Conservation (phyloP, 2,329 filamentous ascomycete genomes). For the Pseudohalonectria lignicola region DNA sequence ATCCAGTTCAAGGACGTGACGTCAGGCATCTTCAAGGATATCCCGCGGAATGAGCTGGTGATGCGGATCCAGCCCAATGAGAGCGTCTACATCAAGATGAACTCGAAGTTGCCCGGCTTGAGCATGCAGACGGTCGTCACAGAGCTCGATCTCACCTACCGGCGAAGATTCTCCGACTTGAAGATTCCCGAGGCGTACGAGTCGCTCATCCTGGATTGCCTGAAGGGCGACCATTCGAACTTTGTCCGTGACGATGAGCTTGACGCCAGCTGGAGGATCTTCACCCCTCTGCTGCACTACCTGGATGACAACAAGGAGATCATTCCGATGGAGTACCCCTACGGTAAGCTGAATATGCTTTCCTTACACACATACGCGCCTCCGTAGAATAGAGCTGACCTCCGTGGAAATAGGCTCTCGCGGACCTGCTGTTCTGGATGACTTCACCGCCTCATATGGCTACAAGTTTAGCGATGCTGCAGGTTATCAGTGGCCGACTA, state of each 20-base stretch:
- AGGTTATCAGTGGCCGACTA: constrained; percentile 90
- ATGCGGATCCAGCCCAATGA: constrained; percentile 99
- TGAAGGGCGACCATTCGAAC: constrained; percentile 99
- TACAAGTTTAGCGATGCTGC: constrained; percentile 98
- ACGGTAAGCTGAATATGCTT: constrained; percentile 53
- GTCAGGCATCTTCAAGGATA: constrained; percentile 99
- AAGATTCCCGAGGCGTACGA: constrained; percentile 99
- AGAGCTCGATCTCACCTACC: constrained; percentile 95
- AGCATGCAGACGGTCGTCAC: constrained; percentile 99
- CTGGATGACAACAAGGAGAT: constrained; percentile 99
- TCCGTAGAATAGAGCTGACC: constrained; percentile 9
- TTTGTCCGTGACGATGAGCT: constrained; percentile 96
- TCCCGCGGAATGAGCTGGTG: constrained; percentile 96
- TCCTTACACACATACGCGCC: neutral
- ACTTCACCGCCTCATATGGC: constrained; percentile 95
- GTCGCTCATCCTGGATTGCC: constrained; percentile 88
- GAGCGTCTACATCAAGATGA: constrained; percentile 99
- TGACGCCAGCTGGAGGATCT: constrained; percentile 96
- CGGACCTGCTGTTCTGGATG: constrained; percentile 89
- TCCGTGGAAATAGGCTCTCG: constrained; percentile 73
- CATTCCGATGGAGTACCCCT: constrained; percentile 98
- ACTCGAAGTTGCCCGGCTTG: constrained; percentile 95
- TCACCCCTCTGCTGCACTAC: constrained; percentile 94
- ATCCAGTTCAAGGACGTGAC: constrained; percentile 99
- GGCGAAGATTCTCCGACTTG: constrained; percentile 94